These are phyloP conservation scores for Flaveria floridana DNA, from an alignment of 140 eudicot genomes.

Conservation along the genomic window DNA sequence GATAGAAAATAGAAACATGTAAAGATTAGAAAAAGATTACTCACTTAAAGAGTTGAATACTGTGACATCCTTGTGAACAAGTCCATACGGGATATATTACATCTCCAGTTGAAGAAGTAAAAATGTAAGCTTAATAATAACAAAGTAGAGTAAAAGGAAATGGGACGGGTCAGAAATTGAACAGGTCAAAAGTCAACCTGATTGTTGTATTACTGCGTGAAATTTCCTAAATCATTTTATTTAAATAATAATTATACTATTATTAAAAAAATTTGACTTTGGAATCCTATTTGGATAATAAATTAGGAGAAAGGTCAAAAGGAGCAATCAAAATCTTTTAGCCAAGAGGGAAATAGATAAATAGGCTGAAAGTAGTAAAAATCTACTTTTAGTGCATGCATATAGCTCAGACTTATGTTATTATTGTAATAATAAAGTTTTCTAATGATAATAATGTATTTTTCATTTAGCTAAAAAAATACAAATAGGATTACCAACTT, in stretches of 20 bases:
- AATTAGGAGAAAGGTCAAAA: not conserved
- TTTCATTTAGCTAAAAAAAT: not conserved
- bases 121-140: not conserved
- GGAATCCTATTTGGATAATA: not conserved
- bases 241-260: not conserved
- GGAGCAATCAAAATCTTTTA: not conserved
- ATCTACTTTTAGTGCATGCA: not conserved
- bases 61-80: not conserved
- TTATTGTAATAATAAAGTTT: not conserved
- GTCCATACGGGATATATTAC: not conserved
- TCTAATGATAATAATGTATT: not conserved
- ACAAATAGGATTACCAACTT: not conserved
- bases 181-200: not conserved
- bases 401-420: conserved; percentile 3
- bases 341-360: not conserved
- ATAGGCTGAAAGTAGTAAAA: not conserved
- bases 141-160: not conserved
- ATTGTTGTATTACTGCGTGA: not conserved
- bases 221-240: not conserved
- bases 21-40: conserved; percentile 8
- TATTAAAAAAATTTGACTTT: not conserved
- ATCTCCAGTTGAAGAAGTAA: not conserved
- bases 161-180: not conserved
- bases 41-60: not conserved
- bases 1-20: conserved; percentile 23